Evolutionary conservation across 225 moss, liverwort and hornwort species (phyloP).

Genomic region (Pseudoscleropodium purum): DNA sequence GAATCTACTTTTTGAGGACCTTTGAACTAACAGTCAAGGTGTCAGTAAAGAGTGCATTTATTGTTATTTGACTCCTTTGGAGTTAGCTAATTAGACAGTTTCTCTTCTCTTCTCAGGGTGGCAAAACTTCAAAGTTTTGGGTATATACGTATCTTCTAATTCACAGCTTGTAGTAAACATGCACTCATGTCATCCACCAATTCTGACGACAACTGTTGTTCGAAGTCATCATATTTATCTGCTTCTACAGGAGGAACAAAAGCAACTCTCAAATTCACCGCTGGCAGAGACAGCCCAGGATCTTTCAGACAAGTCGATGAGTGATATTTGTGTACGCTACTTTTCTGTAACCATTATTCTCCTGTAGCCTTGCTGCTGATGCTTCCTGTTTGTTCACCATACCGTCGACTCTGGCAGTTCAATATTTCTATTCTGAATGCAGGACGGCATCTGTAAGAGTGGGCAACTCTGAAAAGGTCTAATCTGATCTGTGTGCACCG

Average conservation of each 20-base stretch:
- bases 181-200: not conserved
- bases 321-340: slow-evolving; percentile 19
- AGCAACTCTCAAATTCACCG: not conserved
- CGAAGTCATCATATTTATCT: not conserved
- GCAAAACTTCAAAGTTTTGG: not conserved
- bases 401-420: not conserved
- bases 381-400: not conserved
- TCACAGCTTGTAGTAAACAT: not conserved
- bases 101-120: not conserved
- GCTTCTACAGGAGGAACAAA: slow-evolving; percentile 11
- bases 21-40: not conserved
- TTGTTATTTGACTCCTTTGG: not conserved
- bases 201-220: not conserved
- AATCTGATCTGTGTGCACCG: not conserved
- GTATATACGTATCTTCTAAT: not conserved
- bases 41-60: not conserved
- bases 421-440: not conserved
- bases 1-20: not conserved
- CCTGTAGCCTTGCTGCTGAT: not conserved
- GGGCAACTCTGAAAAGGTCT: too few species aligned
- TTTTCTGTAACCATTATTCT: not conserved
- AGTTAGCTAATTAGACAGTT: not conserved
- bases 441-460: not conserved
- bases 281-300: not conserved
- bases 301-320: slow-evolving; percentile 6